Evolutionary conservation across 2,329 filamentous ascomycete species (phyloP).

Genomic region (Calycina herbarum): DNA sequence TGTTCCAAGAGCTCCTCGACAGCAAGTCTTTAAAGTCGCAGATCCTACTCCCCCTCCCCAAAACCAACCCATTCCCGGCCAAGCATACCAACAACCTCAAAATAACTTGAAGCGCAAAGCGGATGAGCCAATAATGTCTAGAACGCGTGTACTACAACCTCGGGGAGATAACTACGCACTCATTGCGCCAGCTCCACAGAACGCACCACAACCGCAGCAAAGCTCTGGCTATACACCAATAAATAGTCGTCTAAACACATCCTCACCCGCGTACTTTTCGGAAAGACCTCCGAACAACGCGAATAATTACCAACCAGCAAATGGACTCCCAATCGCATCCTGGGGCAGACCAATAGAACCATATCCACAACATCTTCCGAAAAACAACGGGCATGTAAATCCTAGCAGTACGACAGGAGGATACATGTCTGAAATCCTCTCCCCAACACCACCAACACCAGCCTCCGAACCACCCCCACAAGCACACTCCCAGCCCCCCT

Average conservation of each 20-base stretch:
- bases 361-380: not conserved
- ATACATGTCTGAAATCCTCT: not conserved
- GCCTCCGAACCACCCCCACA: not conserved
- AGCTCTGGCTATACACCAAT: not conserved
- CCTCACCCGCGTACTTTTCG: not conserved
- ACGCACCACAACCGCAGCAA: not conserved
- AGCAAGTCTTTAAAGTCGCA: not conserved
- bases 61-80: not conserved
- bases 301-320: not conserved
- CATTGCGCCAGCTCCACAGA: not conserved
- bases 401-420: not conserved
- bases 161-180: not conserved
- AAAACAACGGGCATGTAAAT: not conserved
- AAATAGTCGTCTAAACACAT: conserved; percentile 1
- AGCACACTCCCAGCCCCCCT: not conserved
- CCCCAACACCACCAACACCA: not conserved
- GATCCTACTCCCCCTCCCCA: not conserved
- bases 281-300: not conserved
- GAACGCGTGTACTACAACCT: not conserved
- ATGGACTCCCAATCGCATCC: not conserved
- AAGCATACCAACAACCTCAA: conserved; percentile 2
- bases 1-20: conserved; percentile 8
- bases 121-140: not conserved
- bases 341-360: not conserved
- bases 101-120: conserved; percentile 8